Base-by-base conservation (phyloP, 306 rosid genomes). In the Pachyrhizus erosus region DNA sequence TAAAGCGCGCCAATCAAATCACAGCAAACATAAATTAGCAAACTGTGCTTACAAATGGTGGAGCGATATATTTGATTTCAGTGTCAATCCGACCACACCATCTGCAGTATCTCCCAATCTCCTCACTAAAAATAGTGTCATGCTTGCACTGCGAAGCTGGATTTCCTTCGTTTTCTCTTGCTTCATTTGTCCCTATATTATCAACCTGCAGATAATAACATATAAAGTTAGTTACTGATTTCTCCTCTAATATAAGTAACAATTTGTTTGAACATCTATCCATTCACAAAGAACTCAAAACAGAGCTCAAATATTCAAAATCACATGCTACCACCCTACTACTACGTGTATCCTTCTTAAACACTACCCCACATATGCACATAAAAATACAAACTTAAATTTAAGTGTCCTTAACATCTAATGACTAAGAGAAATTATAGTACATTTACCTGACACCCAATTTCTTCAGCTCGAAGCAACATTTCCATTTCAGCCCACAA, bases 101-200 rank as follows among this genome's bases (percentile, higher is more conserved):
- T 73, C 11, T 76, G 87, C 90, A 87, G 0, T 9, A 1, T 4
- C 20, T 14, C 23, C 90, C 90, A 12, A 77, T 80, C 37, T 87
- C 11, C 9, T 84, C 87, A 8, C 84, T 70, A 3, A 61, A 27
- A 33, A 0, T 2, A 0, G 57, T 4, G 1, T 73, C 52, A 13
- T 87, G 89, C 39, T 80, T 75, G 46, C 90, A 87, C 4, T 0
- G 8, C 6, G 3, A 23, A 15, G 12, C 60, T 23, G 43, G 3
- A 67, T 6, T 29, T 52, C 31, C 83, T 43, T 8, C 7, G 0
- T 13, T 5, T 62, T n/a, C 26, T 21, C n/a, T 33, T 55, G 13
- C 26, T 70, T 72, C 83, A 18, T n/a, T n/a, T n/a, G n/a, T n/a
- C n/a, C n/a, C n/a, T n/a, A n/a, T n/a, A n/a, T n/a, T n/a, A n/a